Evolutionary conservation across 768 basidiomycete genomes (phyloP), one percentile per base, ranked within the genome.

Genomic region (Tylopilus sp.): DNA sequence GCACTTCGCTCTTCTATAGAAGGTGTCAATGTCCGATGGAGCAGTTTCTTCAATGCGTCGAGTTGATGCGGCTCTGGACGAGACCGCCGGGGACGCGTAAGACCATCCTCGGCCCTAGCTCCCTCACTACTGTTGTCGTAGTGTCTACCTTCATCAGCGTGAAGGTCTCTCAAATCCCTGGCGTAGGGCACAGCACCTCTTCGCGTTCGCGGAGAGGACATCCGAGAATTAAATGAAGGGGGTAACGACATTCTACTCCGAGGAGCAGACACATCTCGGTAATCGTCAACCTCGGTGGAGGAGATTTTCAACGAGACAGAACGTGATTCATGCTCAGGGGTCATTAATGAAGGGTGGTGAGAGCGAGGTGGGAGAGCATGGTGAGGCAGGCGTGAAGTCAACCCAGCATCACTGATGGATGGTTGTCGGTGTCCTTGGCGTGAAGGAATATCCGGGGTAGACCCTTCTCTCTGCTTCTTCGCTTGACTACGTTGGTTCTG

Each of bases 401-500:
- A 29, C 21, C 38, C 19, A 22, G 40, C 21, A 30, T 59, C 61
- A 19, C 38, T 42, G 26, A 29, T 42, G n/a, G 59, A 44, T 21
- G 44, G 65, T 31, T 41, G 65, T 55, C 61, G 61, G 12, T 46
- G 60, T 13, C 30, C 13, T 4, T 44, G 38, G 41, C 25, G 56
- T 21, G 45, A 41, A 41, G 63, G 41, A 3, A 54, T 34, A 37
- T 58, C 63, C 0, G 68, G 52, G 40, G 64, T 62, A 37, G 55
- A 60, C 45, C 85, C 84, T 56, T 87, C 84, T 59, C 76, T 80
- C 60, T 78, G 79, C 72, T 86, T 87, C 74, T 85, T 86, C 29
- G 86, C 82, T 58, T 85, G 78, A 67, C 83, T 88, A 61, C 87
- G 86, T 64, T 91, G 87, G 63, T 89, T 89, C 76, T 90, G 88